A percentile compares a stretch with the other conserved stretches of the same genome.
Evolutionary conservation across 2,329 filamentous ascomycete species (phyloP).

Genomic region (Lasiodiplodia sp.): DNA sequence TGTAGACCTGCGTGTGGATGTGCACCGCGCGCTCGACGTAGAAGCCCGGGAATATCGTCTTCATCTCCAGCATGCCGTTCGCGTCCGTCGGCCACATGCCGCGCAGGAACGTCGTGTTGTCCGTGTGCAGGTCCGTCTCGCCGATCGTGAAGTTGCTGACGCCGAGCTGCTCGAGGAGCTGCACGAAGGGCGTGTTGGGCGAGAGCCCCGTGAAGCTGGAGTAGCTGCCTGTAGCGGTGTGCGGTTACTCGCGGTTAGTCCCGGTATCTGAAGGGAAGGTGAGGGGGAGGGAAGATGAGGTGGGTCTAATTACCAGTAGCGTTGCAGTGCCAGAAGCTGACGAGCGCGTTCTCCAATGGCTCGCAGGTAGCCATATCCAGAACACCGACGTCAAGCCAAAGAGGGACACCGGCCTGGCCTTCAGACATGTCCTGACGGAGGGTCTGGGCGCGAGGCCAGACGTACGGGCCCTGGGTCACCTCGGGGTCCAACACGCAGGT

Average conservation of each 20-base stretch:
- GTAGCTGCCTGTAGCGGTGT: conserved; percentile 35
- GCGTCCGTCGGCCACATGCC: conserved; percentile 41
- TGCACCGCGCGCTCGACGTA: conserved; percentile 38
- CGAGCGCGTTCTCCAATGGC: conserved; percentile 45
- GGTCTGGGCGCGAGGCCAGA: conserved; percentile 34
- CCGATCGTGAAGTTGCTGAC: conserved; percentile 33
- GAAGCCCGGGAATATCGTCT: conserved; percentile 38
- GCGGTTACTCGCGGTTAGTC: not conserved
- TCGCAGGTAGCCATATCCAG: conserved; percentile 52
- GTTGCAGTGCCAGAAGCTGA: conserved; percentile 47
- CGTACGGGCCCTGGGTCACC: conserved; percentile 38
- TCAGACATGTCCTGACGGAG: conserved; percentile 47
- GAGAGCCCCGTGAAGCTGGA: conserved; percentile 40
- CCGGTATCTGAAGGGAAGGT: not conserved
- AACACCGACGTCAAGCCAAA: conserved; percentile 51
- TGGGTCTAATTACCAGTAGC: conserved; percentile 31
- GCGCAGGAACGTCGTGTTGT: conserved; percentile 41
- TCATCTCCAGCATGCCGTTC: conserved; percentile 40
- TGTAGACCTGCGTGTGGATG: conserved; percentile 37
- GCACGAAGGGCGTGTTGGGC: conserved; percentile 11
- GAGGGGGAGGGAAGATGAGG: not conserved
- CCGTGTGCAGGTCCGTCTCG: conserved; percentile 37
- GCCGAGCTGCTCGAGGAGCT: conserved; percentile 41
- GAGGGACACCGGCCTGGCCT: conserved; percentile 46
- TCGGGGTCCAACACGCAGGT: conserved; percentile 39